Base-by-base conservation (phyloP, 306 rosid species). In the Acacia melanoxylon region DNA sequence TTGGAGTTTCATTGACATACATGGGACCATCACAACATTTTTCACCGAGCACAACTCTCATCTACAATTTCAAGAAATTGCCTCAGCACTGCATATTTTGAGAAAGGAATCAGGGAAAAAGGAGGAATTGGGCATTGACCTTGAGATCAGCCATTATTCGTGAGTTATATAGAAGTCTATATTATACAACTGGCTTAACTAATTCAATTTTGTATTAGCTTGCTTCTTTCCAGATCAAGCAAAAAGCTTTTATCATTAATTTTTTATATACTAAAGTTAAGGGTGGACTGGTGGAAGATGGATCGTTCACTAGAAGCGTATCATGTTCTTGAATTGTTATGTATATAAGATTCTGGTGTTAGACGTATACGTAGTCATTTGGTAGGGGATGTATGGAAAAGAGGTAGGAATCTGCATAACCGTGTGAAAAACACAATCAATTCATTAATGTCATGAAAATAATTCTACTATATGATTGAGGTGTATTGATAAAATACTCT, bases 1-100 rank as follows among this genome's bases (percentile, higher is more conserved):
- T 4, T 93, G 96, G 97, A 93, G 97, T 83, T 91, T 79, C 78
- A 81, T 89, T 49, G 91, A 90, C 81, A 68, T 90, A 77, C 86
- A 93, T 65, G 93, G 97, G 74, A 78, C 67, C 52, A 86, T 90
- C 74, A 90, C 89, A 51, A 90, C 92, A 35, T 93, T 90, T 86
- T 89, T 86, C 83, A 87, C 91, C 1, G 85, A 84, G 68, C 96
- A 91, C 88, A 93, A 89, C 49, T 83, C 96, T 76, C 94, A 91
- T 79, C 89, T 93, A 65, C 90, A 80, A 63, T 84, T 79, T 71
- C 91, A 89, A 45, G 91, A 90, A 72, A 87, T 91, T 62, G 67
- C 77, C 31, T 62, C 70, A 45, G 48, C 82, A 20, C 80, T 91
- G 77, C 82, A 86, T 48, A 2, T 70, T 72, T 83, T 93, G 75